Percentiles rank a stretch among this genome's conserved stretches.
Conservation (phyloP, 768 basidiomycete species). For the Flagelloscypha sp. region DNA sequence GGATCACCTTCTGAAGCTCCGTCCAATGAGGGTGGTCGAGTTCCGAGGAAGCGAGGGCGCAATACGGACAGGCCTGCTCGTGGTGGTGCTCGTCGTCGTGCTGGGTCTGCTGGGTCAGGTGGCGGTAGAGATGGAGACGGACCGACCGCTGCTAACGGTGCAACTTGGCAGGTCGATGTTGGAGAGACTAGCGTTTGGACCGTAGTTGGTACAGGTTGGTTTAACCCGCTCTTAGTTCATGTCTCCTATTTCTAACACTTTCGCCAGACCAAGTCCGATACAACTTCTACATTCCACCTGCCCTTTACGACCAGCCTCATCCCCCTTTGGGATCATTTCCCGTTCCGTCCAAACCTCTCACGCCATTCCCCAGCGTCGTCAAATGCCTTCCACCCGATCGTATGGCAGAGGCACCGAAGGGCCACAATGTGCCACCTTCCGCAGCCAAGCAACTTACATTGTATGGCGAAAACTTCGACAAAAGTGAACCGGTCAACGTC, state of each 20-base stretch:
- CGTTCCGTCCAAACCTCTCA: slow-evolving; percentile 73
- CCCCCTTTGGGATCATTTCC: slow-evolving; percentile 67
- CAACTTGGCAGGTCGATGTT: slow-evolving; percentile 84
- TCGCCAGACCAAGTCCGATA: slow-evolving; percentile 78
- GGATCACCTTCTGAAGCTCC: slow-evolving; percentile 65
- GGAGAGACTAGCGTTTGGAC: slow-evolving; percentile 95
- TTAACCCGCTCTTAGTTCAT: slow-evolving; percentile 5
- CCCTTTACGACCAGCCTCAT: slow-evolving; percentile 73
- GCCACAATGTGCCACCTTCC: slow-evolving; percentile 67
- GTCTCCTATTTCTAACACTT: slow-evolving; percentile 12
- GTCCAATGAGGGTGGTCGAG: slow-evolving; percentile 78
- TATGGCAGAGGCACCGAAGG: slow-evolving; percentile 74
- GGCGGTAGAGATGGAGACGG: too few species aligned
- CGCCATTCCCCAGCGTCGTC: slow-evolving; percentile 79
- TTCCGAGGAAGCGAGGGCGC: slow-evolving; percentile 73
- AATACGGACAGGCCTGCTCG: slow-evolving; percentile 44
- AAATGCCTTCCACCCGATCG: slow-evolving; percentile 89
- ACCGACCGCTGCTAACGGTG: slow-evolving; percentile 73
- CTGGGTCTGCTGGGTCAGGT: slow-evolving; percentile 64
- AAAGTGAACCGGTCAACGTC: slow-evolving; percentile 70
- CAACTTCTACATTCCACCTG: slow-evolving; percentile 87
- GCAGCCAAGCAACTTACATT: slow-evolving; percentile 76
- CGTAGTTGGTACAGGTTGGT: slow-evolving; percentile 80
- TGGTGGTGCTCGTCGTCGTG: slow-evolving; percentile 53
- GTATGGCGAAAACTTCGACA: slow-evolving; percentile 85